Evolutionary conservation across 2,329 filamentous ascomycete species (phyloP).

Genomic region (Incumbomyces delicatus): DNA sequence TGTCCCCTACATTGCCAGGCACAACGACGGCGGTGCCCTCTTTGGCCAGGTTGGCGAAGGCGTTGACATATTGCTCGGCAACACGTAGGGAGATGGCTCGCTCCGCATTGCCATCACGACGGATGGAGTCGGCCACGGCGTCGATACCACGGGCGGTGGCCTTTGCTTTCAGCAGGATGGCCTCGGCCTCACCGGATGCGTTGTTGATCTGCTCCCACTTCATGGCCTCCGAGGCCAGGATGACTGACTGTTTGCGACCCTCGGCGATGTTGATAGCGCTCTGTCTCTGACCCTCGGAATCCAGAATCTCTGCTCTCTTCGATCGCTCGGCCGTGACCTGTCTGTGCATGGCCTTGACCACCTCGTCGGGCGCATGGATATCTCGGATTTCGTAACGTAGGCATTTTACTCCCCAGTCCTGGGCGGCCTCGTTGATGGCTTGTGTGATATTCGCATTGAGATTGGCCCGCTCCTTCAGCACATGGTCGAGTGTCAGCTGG

Average conservation of each 20-base stretch:
- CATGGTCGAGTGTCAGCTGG: constrained; percentile 90
- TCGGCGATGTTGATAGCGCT: constrained; percentile 98
- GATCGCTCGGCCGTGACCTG: constrained; percentile 95
- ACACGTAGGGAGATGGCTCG: constrained; percentile 77
- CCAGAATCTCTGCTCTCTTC: constrained; percentile 94
- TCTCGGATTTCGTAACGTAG: constrained; percentile 96
- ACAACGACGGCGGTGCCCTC: constrained; percentile 94
- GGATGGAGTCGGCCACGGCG: constrained; percentile 67
- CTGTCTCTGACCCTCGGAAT: constrained; percentile 93
- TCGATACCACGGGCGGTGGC: constrained; percentile 86
- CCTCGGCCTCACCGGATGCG: constrained; percentile 86
- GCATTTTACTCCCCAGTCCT: constrained; percentile 94
- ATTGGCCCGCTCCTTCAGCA: constrained; percentile 90
- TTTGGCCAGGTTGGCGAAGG: constrained; percentile 83
- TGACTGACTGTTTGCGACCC: constrained; percentile 92
- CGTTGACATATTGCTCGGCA: constrained; percentile 96
- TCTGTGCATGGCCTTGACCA: constrained; percentile 95
- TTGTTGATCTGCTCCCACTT: constrained; percentile 86
- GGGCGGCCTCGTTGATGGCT: constrained; percentile 94
- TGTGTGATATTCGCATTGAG: constrained; percentile 98
- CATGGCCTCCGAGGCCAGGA: constrained; percentile 86
- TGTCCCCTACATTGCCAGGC: constrained; percentile 92
- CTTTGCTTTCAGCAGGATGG: constrained; percentile 73
- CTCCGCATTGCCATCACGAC: constrained; percentile 66
- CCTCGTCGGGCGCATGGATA: constrained; percentile 87